These are phyloP conservation scores for Alternaria dauci DNA, from an alignment of 2,329 filamentous ascomycete genomes.

Conservation along the genomic window DNA sequence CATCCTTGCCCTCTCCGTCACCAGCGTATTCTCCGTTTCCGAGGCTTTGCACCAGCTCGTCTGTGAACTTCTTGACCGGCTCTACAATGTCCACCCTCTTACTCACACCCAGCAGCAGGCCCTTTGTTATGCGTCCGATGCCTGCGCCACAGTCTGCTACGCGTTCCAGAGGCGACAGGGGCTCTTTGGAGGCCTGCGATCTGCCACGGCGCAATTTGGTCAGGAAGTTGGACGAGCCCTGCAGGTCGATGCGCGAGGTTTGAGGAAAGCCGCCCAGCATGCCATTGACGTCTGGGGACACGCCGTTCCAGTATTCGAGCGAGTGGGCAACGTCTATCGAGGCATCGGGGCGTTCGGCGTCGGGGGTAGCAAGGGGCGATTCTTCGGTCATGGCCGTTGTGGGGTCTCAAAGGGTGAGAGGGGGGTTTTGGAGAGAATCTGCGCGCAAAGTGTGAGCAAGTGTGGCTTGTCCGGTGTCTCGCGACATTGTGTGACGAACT, in stretches of 20 bases:
- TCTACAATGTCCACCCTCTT: constrained; percentile 82
- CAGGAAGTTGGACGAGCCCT: constrained; percentile 74
- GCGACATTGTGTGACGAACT: constrained; percentile 2
- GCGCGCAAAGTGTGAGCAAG: constrained; percentile 7
- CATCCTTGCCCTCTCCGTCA: constrained; percentile 27
- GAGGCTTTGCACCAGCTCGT: constrained; percentile 56
- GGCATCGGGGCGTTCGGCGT: constrained; percentile 49
- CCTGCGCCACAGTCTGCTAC: constrained; percentile 71
- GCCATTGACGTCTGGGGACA: constrained; percentile 68
- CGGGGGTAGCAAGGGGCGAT: constrained; percentile 30
- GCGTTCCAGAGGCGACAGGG: constrained; percentile 46
- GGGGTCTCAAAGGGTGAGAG: not conserved
- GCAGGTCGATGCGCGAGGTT: constrained; percentile 74
- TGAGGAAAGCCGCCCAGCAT: constrained; percentile 81
- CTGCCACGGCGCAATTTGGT: constrained; percentile 64
- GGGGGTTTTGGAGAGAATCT: constrained; percentile 4
- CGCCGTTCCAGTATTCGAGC: constrained; percentile 61
- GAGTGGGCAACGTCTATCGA: constrained; percentile 56
- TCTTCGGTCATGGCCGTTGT: constrained; percentile 41
- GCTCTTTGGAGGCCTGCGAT: constrained; percentile 30
- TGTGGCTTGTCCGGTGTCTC: not conserved
- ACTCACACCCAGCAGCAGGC: constrained; percentile 76
- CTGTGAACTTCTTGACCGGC: constrained; percentile 83
- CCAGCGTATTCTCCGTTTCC: constrained; percentile 32
- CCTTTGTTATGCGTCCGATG: constrained; percentile 83